Evolutionary conservation across 257 asterid species (phyloP).

Genomic region (Sherardia arvensis): DNA sequence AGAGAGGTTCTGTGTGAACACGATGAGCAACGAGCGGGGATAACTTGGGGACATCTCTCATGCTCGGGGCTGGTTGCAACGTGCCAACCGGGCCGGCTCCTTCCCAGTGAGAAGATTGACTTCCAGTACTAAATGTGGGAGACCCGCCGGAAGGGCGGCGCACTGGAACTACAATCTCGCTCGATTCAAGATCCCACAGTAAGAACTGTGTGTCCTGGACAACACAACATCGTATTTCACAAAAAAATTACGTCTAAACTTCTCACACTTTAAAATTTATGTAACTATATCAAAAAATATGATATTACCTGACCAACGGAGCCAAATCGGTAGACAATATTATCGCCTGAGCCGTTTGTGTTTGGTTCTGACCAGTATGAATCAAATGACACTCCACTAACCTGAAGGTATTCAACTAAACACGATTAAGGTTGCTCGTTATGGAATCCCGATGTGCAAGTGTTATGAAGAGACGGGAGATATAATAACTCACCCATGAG

Average conservation of each 20-base stretch:
- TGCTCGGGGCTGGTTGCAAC: conserved; percentile 88
- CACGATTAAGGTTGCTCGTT: conserved; percentile 13
- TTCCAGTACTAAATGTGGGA: conserved; percentile 81
- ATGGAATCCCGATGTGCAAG: conserved; percentile 8
- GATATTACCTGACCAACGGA: conserved; percentile 91
- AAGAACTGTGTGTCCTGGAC: conserved; percentile 85
- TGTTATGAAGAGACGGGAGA: neutral
- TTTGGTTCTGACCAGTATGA: conserved; percentile 88
- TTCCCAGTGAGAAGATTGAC: conserved; percentile 98
- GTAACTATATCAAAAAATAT: neutral
- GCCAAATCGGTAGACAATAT: conserved; percentile 85
- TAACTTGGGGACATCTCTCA: conserved; percentile 77
- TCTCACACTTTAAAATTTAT: too few relatives aligned
- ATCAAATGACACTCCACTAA: conserved; percentile 96
- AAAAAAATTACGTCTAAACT: too few relatives aligned
- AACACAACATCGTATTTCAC: neutral
- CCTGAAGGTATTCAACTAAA: conserved; percentile 45
- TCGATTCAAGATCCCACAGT: conserved; percentile 97
- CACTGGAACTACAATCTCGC: conserved; percentile 93
- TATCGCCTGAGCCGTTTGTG: conserved; percentile 79
- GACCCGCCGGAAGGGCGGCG: conserved; percentile 94
- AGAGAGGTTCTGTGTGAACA: conserved; percentile 94
- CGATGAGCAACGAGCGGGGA: conserved; percentile 82
- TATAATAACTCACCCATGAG: conserved; percentile 92
- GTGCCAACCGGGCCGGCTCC: conserved; percentile 63